These are phyloP conservation scores for Claviceps sp. DNA, from an alignment of 2,329 filamentous ascomycete genomes.

Conservation along the genomic window DNA sequence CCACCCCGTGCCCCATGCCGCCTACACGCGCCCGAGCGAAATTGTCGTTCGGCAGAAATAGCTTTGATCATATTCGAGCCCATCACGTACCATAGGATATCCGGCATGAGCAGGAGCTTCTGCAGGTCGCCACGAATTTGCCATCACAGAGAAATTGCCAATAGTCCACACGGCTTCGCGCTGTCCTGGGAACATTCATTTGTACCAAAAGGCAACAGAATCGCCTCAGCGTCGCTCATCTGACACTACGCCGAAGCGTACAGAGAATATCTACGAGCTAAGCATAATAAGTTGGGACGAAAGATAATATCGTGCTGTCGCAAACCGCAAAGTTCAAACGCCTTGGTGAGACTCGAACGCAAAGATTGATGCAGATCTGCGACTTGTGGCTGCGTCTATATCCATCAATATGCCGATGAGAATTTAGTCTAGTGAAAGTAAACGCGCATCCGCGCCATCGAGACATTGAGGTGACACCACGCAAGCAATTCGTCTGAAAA, in stretches of 20 bases:
- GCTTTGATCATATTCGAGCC: not conserved
- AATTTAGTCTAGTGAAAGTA: not conserved
- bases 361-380: not conserved
- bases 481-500: not conserved
- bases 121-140: not conserved
- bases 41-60: not conserved
- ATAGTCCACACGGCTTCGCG: not conserved
- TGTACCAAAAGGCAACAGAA: not conserved
- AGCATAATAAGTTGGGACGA: not conserved
- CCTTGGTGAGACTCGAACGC: slow-evolving; percentile 5
- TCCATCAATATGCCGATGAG: not conserved
- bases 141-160: not conserved
- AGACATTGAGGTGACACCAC: not conserved
- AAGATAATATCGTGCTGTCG: not conserved
- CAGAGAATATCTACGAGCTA: not conserved
- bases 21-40: not conserved
- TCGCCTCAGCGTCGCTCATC: not conserved
- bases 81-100: not conserved
- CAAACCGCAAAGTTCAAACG: slow-evolving; percentile 5
- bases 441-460: not conserved
- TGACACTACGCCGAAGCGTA: not conserved
- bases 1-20: not conserved
- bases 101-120: not conserved
- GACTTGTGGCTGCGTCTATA: not conserved
- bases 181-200: not conserved